A percentile compares a stretch with the other conserved stretches of the same genome.
phyloP scores from a whole-genome alignment of 2,329 filamentous ascomycete genomes.

The Botrytis sinoallii region DNA sequence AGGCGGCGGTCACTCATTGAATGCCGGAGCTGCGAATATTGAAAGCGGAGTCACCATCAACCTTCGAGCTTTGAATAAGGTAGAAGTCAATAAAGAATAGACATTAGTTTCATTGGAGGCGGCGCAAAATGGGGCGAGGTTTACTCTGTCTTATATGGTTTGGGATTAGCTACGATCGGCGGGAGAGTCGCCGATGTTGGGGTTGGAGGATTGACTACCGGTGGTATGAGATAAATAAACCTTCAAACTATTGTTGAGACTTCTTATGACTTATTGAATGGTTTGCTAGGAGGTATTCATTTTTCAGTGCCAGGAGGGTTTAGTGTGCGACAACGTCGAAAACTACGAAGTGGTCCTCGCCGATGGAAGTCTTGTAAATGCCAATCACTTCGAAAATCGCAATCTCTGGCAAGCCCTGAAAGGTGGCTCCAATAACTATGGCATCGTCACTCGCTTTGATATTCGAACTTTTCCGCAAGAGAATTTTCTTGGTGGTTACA shows the following conservation, averaged over 20 bases:
- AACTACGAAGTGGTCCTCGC: slow-evolving; percentile 20
- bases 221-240: slow-evolving; percentile 19
- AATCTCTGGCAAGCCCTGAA: slow-evolving; percentile 1
- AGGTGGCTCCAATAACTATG: neutral
- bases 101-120: slow-evolving; percentile 37
- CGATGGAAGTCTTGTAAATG: neutral
- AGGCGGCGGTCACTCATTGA: slow-evolving; percentile 27
- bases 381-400: neutral
- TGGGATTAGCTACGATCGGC: slow-evolving; percentile 38
- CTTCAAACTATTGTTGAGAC: too few relatives aligned
- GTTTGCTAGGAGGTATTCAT: slow-evolving; percentile 25
- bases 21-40: slow-evolving; percentile 49
- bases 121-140: slow-evolving; percentile 42
- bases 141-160: slow-evolving; percentile 37
- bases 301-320: slow-evolving; percentile 26
- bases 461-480: neutral
- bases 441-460: slow-evolving; percentile 40
- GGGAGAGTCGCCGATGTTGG: slow-evolving; percentile 35
- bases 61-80: slow-evolving; percentile 36
- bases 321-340: slow-evolving; percentile 23
- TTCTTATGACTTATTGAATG: neutral
- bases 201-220: slow-evolving; percentile 27
- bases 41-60: slow-evolving; percentile 49
- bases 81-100: slow-evolving; percentile 33
- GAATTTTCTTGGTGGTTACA: neutral